Conservation (phyloP, 2,329 filamentous ascomycete genomes). For the Coniosporium tulheliwenetii region DNA sequence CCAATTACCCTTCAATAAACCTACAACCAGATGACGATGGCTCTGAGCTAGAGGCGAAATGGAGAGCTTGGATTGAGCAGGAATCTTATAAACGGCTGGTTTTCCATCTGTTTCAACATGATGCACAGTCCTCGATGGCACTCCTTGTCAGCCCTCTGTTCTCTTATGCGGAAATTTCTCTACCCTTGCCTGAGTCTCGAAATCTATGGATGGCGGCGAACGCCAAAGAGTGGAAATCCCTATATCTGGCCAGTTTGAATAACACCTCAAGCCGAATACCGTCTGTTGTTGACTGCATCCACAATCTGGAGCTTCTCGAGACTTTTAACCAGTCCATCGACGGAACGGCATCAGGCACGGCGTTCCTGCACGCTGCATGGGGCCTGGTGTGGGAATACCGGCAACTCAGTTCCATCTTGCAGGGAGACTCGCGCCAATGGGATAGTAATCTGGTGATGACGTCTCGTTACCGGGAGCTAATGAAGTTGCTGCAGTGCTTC, state of each 20-base stretch:
- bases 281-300: slow-evolving; percentile 39
- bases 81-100: slow-evolving; percentile 56
- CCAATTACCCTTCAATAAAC: slow-evolving; percentile 27
- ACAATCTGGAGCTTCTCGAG: slow-evolving; percentile 38
- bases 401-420: slow-evolving; percentile 38
- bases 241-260: slow-evolving; percentile 32
- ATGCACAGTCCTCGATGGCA: slow-evolving; percentile 52
- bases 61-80: slow-evolving; percentile 46
- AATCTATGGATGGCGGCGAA: slow-evolving; percentile 51
- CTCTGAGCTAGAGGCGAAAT: slow-evolving; percentile 44
- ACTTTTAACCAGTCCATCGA: slow-evolving; percentile 37
- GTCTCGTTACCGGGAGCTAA: slow-evolving; percentile 47
- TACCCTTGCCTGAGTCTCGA: slow-evolving; percentile 47
- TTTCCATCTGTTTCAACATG: slow-evolving; percentile 48
- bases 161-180: slow-evolving; percentile 51
- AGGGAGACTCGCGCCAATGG: slow-evolving; percentile 30
- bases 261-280: slow-evolving; percentile 25
- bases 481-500: slow-evolving; percentile 39
- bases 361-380: slow-evolving; percentile 52
- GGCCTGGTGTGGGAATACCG: slow-evolving; percentile 51
- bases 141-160: slow-evolving; percentile 48
- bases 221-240: slow-evolving; percentile 48
- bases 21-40: slow-evolving; percentile 34
- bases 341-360: slow-evolving; percentile 37
- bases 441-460: slow-evolving; percentile 23